phyloP scores from a whole-genome alignment of 2,329 filamentous ascomycete species.

The Westerdykella sp. region DNA sequence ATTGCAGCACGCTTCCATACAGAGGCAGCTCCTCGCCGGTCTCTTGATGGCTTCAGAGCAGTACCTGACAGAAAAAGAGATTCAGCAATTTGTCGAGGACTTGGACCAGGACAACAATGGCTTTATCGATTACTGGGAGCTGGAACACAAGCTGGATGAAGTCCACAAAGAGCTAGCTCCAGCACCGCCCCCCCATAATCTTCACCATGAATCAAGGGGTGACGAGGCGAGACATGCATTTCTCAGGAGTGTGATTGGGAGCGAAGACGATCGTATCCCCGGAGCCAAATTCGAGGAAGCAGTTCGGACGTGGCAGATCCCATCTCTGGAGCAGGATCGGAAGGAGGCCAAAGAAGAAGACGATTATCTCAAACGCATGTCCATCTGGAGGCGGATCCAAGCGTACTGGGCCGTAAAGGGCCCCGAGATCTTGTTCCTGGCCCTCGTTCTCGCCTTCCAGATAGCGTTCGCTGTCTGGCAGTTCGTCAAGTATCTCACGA shows the following conservation, averaged over 20 bases:
- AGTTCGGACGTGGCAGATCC: slow-evolving; percentile 45
- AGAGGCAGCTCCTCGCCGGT: neutral
- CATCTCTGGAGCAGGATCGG: slow-evolving; percentile 44
- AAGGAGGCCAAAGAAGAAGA: slow-evolving; percentile 45
- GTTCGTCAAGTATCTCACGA: slow-evolving; percentile 48
- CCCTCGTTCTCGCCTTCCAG: slow-evolving; percentile 44
- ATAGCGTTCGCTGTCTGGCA: slow-evolving; percentile 53
- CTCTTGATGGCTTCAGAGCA: slow-evolving; percentile 19
- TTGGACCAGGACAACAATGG: slow-evolving; percentile 50
- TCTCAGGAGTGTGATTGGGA: slow-evolving; percentile 46
- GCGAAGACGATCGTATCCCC: slow-evolving; percentile 40
- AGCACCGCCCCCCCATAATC: slow-evolving; percentile 42
- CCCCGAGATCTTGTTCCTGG: slow-evolving; percentile 47
- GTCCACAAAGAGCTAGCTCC: slow-evolving; percentile 49
- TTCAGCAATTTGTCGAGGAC: slow-evolving; percentile 48
- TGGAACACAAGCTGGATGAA: slow-evolving; percentile 50
- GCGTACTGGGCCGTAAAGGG: slow-evolving; percentile 54
- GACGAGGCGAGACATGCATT: slow-evolving; percentile 47
- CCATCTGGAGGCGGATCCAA: slow-evolving; percentile 42
- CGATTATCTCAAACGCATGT: slow-evolving; percentile 43
- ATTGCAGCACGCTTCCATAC: neutral
- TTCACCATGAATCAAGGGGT: slow-evolving; percentile 35
- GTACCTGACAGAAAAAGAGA: slow-evolving; percentile 42
- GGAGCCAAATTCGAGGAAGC: slow-evolving; percentile 43
- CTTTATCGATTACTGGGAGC: slow-evolving; percentile 47